These are phyloP conservation scores for Globisporangium paroecandrum DNA, from an alignment of 352 stramenopile species.

Conservation along the genomic window DNA sequence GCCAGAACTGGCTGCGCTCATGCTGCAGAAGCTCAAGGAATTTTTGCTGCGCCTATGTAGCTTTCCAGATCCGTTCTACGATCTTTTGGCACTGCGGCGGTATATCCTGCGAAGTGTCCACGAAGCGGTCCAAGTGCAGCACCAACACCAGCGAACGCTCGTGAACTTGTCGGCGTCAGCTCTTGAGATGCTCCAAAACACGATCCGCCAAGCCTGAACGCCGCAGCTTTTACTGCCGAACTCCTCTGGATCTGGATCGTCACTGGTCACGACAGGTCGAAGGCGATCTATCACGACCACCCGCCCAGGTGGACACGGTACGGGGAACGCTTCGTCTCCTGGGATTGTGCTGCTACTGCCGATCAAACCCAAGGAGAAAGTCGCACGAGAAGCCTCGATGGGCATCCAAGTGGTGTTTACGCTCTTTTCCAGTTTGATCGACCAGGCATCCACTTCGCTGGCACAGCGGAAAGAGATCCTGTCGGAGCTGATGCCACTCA, in stretches of 20 bases:
- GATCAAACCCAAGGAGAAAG: slow-evolving; percentile 32
- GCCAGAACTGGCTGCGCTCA: slow-evolving; percentile 33
- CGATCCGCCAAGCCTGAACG: not conserved
- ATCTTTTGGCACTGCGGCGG: slow-evolving; percentile 44
- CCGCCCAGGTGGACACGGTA: not conserved
- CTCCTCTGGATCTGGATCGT: not conserved
- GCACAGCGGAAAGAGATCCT: slow-evolving; percentile 42
- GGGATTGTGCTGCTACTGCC: not conserved
- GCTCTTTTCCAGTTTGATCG: slow-evolving; percentile 32
- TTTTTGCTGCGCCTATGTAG: slow-evolving; percentile 33
- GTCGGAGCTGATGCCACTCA: slow-evolving; percentile 38
- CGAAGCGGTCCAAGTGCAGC: slow-evolving; percentile 40
- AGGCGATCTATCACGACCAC: slow-evolving; percentile 1
- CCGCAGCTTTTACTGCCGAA: not conserved
- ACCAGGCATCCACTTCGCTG: slow-evolving; percentile 16
- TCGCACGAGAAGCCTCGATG: slow-evolving; percentile 32
- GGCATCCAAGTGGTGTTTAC: slow-evolving; percentile 39
- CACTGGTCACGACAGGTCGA: not conserved
- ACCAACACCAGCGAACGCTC: slow-evolving; percentile 36
- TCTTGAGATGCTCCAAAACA: slow-evolving; percentile 14
- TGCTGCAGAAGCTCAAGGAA: slow-evolving; percentile 49
- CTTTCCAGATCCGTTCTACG: slow-evolving; percentile 55
- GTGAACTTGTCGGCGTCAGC: slow-evolving; percentile 1
- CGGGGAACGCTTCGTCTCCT: too few relatives aligned
- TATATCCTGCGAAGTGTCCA: slow-evolving; percentile 63